Evolutionary conservation across 2,329 filamentous ascomycete genomes (phyloP).

Genomic region (Fusarium domesticum): DNA sequence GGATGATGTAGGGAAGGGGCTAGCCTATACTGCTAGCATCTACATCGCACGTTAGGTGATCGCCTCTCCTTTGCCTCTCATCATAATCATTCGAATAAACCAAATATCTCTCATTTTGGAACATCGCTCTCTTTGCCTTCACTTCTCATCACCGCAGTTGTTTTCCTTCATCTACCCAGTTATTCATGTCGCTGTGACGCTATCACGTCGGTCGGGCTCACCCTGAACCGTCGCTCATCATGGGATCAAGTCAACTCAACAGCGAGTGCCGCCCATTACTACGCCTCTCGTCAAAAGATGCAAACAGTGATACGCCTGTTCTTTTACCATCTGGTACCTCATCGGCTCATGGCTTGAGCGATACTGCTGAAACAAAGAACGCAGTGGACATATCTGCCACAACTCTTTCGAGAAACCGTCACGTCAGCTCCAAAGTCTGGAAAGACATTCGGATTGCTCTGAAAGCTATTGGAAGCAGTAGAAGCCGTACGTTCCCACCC

Average conservation of each 20-base stretch:
- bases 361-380: neutral
- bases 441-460: slow-evolving; percentile 36
- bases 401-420: slow-evolving; percentile 24
- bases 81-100: no score
- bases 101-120: no score
- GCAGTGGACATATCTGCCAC: slow-evolving; percentile 5
- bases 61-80: no score
- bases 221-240: slow-evolving; percentile 18
- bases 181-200: neutral
- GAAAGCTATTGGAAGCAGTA: slow-evolving; percentile 32
- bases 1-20: no score
- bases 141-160: neutral
- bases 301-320: neutral
- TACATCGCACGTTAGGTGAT: no score
- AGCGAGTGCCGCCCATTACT: slow-evolving; percentile 28
- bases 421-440: slow-evolving; percentile 33
- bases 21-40: no score
- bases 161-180: neutral
- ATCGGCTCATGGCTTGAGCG: no score
- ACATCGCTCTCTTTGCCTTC: no score
- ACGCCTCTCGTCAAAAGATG: slow-evolving; percentile 17
- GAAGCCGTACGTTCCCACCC: slow-evolving; percentile 20
- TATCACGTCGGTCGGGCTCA: neutral
- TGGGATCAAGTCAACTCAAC: slow-evolving; percentile 28
- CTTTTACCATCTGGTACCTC: no score